phyloP scores from a whole-genome alignment of 345 rosid genomes.

The Gossypioides kirkii region DNA sequence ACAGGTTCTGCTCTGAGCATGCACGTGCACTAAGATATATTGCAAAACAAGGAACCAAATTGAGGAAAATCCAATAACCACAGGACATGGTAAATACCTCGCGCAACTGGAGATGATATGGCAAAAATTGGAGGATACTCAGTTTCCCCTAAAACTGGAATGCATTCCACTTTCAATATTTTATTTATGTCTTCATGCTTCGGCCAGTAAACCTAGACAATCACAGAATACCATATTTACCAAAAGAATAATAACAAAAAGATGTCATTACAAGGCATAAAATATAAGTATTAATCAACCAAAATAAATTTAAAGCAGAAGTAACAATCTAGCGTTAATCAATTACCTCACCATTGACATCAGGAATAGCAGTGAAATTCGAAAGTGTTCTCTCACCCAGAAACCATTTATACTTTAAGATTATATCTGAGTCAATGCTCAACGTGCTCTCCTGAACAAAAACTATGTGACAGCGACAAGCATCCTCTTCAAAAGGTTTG shows the following conservation, averaged over 20 bases:
- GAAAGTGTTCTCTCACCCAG: constrained; percentile 72
- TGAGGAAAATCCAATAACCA: constrained; percentile 12
- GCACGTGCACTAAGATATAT: neutral
- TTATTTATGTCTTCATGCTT: constrained; percentile 74
- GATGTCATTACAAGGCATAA: neutral
- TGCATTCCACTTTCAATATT: constrained; percentile 78
- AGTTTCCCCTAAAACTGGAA: constrained; percentile 56
- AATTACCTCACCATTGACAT: constrained; percentile 72
- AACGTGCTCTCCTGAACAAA: constrained; percentile 58
- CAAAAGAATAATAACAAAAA: neutral
- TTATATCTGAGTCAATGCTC: constrained; percentile 45
- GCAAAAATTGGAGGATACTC: constrained; percentile 79
- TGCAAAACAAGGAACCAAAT: neutral
- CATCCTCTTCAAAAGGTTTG: constrained; percentile 88
- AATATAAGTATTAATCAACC: neutral
- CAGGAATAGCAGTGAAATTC: constrained; percentile 60
- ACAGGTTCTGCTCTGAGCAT: neutral
- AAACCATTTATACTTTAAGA: constrained; percentile 80
- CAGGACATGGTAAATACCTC: constrained; percentile 41
- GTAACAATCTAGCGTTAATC: constrained; percentile 13
- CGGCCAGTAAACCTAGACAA: constrained; percentile 85
- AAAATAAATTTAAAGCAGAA: neutral
- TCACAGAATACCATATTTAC: constrained; percentile 12
- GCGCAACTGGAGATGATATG: constrained; percentile 68
- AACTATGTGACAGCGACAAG: constrained; percentile 69